Percentiles rank a stretch among this genome's conserved stretches.
Evolutionary conservation across 139 green algal species (phyloP).

Genomic region (Gonium pectorale): DNA sequence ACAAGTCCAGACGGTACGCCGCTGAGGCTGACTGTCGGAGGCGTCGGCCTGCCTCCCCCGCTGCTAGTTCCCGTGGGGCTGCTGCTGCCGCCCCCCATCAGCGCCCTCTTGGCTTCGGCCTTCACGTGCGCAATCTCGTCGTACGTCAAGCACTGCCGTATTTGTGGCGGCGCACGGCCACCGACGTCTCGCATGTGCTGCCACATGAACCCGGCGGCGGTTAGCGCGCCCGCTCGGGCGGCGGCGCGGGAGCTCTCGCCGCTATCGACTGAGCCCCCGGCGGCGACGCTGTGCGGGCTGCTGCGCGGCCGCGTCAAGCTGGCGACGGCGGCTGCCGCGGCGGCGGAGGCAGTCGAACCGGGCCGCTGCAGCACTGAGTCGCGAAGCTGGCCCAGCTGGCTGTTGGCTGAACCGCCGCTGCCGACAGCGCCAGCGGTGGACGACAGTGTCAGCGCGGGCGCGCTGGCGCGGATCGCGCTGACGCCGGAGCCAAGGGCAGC

Average conservation of each 20-base stretch:
- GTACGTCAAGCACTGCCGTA: constrained; percentile 57
- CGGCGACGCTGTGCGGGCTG: background rate
- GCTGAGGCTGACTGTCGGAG: background rate
- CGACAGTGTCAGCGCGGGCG: too few relatives aligned
- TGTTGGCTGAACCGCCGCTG: too few relatives aligned
- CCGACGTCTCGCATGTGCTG: constrained; percentile 35
- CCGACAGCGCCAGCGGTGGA: too few relatives aligned
- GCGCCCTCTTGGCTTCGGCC: background rate
- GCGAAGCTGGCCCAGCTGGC: too few relatives aligned
- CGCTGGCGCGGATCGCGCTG: too few relatives aligned
- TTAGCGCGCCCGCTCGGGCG: constrained; percentile 48
- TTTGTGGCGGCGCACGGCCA: constrained; percentile 17
- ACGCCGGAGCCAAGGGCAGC: too few relatives aligned
- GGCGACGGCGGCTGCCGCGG: background rate
- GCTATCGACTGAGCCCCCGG: background rate
- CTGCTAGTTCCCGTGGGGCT: background rate
- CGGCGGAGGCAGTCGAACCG: too few relatives aligned
- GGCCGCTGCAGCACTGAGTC: too few relatives aligned
- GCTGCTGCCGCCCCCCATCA: background rate
- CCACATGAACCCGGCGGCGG: constrained; percentile 42
- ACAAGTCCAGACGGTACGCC: too few relatives aligned
- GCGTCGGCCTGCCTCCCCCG: background rate
- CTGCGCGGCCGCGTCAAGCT: background rate
- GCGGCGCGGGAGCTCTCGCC: too few relatives aligned
- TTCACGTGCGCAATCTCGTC: constrained; percentile 46